These are phyloP conservation scores for Gnetum montanum DNA, from an alignment of 75 land plant genomes.

Conservation along the genomic window DNA sequence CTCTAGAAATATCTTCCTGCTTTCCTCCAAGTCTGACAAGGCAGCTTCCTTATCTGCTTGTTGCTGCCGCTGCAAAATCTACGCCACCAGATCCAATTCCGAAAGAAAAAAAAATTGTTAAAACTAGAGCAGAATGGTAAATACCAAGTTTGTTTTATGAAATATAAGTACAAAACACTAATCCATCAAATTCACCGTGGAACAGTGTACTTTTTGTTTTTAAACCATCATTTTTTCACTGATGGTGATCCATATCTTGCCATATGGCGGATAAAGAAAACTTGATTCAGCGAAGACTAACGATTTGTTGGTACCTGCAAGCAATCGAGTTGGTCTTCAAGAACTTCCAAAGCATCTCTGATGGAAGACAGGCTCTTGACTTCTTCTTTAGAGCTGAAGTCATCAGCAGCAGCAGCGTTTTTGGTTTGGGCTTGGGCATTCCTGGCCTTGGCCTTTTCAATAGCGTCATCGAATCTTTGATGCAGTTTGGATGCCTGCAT, in stretches of 20 bases:
- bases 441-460: neutral
- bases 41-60: constrained; percentile 26
- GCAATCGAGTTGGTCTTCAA: constrained; percentile 35
- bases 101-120: no score
- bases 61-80: constrained; percentile 37
- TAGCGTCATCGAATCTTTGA: constrained; percentile 30
- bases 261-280: no score
- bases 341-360: constrained; percentile 26
- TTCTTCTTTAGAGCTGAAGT: neutral
- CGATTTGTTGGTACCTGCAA: no score
- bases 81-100: neutral
- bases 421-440: no score
- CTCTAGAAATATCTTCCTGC: constrained; percentile 23
- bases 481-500: constrained; percentile 36
- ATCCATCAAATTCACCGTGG: no score
- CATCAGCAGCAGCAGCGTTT: neutral
- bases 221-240: no score
- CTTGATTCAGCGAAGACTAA: no score
- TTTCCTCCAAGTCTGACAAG: constrained; percentile 36
- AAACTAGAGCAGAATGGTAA: no score
- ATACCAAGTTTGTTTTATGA: no score
- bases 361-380: constrained; percentile 26
- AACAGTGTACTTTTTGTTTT: no score
- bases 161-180: no score
- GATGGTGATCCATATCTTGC: no score